These are phyloP conservation scores for Coemansia sp. DNA, from an alignment of 192 early-diverging fungal species.

Conservation along the genomic window DNA sequence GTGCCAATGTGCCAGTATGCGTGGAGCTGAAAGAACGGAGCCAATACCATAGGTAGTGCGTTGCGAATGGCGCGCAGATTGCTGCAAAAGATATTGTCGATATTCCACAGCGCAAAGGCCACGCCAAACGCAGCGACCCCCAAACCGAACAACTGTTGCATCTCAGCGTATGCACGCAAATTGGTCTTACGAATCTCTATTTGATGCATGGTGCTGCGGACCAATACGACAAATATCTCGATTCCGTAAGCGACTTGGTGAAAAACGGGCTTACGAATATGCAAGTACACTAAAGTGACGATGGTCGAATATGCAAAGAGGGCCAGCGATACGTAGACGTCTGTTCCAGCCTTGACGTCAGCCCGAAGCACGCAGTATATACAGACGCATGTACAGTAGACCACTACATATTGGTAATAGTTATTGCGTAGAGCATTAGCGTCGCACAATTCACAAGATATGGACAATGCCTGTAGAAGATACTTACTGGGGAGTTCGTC, in stretches of 20 bases:
- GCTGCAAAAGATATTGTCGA: conserved; percentile 75
- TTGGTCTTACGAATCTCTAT: conserved; percentile 47
- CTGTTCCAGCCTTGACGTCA: conserved; percentile 47
- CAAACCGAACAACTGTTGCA: conserved; percentile 40
- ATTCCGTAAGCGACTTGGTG: conserved; percentile 67
- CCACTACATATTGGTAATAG: conserved; percentile 43
- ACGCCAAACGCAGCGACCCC: conserved; percentile 51
- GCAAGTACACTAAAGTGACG: conserved; percentile 64
- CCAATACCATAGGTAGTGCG: conserved; percentile 54
- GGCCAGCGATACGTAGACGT: conserved; percentile 46
- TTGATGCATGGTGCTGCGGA: conserved; percentile 54
- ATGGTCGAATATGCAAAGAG: conserved; percentile 58
- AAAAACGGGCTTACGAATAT: conserved; percentile 69
- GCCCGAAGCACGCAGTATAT: conserved; percentile 58
- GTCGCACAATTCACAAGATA: conserved; percentile 31
- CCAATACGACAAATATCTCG: conserved; percentile 56
- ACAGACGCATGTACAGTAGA: conserved; percentile 62
- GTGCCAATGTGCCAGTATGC: conserved; percentile 71
- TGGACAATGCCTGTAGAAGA: background rate
- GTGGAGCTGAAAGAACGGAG: conserved; percentile 63
- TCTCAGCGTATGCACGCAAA: conserved; percentile 33
- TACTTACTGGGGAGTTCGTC: conserved; percentile 78
- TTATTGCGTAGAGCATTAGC: background rate
- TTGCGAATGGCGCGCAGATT: conserved; percentile 56
- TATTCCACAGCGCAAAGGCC: conserved; percentile 74